Conservation (phyloP, 345 rosid genomes). For the Mangifera indica region DNA sequence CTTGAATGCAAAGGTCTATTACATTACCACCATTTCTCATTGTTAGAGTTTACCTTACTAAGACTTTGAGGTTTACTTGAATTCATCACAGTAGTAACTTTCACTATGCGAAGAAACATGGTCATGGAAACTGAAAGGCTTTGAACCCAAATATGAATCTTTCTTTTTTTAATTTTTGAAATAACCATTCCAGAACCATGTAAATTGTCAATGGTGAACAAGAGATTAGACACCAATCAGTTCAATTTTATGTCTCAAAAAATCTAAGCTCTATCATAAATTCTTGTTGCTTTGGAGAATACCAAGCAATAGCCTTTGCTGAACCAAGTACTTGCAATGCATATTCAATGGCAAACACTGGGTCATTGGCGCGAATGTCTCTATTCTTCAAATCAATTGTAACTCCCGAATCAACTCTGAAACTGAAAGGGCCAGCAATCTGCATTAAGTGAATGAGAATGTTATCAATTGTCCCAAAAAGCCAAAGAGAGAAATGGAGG, state of each 20-base stretch:
- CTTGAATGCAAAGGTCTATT: background rate
- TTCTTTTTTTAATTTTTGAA: background rate
- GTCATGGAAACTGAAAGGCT: background rate
- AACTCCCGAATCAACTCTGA: conserved; percentile 75
- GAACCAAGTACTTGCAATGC: conserved; percentile 87
- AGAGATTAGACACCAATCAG: background rate
- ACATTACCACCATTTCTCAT: background rate
- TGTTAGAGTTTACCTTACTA: background rate
- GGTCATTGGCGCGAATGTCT: conserved; percentile 43
- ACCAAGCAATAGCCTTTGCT: conserved; percentile 94
- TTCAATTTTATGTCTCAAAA: conserved; percentile 48
- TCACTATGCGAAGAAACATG: background rate
- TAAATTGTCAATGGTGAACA: background rate
- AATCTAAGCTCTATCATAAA: conserved; percentile 90
- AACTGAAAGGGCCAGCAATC: conserved; percentile 90
- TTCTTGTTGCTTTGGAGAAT: conserved; percentile 72
- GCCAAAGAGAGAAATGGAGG: background rate
- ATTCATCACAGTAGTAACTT: background rate
- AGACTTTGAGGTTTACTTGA: background rate
- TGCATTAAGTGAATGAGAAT: conserved; percentile 32
- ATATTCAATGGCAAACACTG: conserved; percentile 78
- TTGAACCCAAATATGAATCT: too few relatives aligned
- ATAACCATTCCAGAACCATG: background rate
- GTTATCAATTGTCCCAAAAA: background rate
- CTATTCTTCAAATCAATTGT: conserved; percentile 48